Evolutionary conservation across 2,329 filamentous ascomycete genomes (phyloP).

Genomic region (Boeremia exigua): DNA sequence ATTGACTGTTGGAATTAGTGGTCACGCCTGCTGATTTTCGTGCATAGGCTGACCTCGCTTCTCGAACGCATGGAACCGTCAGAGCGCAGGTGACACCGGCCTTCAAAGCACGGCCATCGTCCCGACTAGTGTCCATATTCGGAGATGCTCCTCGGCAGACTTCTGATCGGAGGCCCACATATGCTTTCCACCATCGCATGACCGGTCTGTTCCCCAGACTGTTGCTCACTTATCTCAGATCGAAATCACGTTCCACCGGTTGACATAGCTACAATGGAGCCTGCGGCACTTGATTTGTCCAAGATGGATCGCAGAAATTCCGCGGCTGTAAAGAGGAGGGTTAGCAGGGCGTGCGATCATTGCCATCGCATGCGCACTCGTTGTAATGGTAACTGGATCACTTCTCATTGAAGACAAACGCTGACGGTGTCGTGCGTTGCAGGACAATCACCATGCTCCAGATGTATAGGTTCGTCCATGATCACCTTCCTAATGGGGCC

Average conservation of each 20-base stretch:
- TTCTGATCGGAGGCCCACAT: slow-evolving; percentile 44
- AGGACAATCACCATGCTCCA: slow-evolving; percentile 83
- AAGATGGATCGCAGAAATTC: slow-evolving; percentile 49
- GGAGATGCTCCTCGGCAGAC: slow-evolving; percentile 39
- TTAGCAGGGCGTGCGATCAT: slow-evolving; percentile 92
- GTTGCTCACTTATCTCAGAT: slow-evolving; percentile 20
- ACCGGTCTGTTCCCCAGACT: slow-evolving; percentile 36
- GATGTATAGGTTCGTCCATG: slow-evolving; percentile 78
- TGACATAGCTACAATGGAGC: slow-evolving; percentile 34
- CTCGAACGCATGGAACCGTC: slow-evolving; percentile 49
- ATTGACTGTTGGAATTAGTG: slow-evolving; percentile 33
- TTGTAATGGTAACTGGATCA: slow-evolving; percentile 67
- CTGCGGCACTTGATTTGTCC: slow-evolving; percentile 28
- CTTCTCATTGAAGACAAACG: background rate
- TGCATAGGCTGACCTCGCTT: slow-evolving; percentile 44
- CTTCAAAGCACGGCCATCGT: slow-evolving; percentile 26
- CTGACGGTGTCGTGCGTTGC: slow-evolving; percentile 4
- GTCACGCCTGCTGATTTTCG: slow-evolving; percentile 41
- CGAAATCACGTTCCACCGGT: slow-evolving; percentile 19
- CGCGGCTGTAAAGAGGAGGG: slow-evolving; percentile 78
- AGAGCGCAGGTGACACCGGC: slow-evolving; percentile 45
- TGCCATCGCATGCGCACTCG: slow-evolving; percentile 95
- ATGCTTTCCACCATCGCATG: slow-evolving; percentile 46
- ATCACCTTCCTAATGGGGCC: background rate
- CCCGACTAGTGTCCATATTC: slow-evolving; percentile 36